These are phyloP conservation scores for Fraxinus latifolia DNA, from an alignment of 305 asterid genomes.

Conservation along the genomic window DNA sequence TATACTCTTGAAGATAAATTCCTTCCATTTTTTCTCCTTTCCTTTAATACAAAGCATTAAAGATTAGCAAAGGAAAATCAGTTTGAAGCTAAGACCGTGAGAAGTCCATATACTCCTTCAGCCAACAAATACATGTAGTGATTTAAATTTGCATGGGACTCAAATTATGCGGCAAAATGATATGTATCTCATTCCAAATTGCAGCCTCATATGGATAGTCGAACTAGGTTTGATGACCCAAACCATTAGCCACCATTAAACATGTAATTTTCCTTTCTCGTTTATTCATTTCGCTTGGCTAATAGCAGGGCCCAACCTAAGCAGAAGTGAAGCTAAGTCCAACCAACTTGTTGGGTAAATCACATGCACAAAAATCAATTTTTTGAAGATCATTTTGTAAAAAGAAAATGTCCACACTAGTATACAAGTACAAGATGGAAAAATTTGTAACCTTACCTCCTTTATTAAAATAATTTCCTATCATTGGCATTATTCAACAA, in stretches of 20 bases:
- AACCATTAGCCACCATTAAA: not conserved
- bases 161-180: not conserved
- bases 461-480: not conserved
- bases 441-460: not conserved
- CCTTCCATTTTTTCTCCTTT: not conserved
- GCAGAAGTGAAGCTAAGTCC: not conserved
- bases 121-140: not conserved
- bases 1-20: not conserved
- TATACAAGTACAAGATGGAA: not conserved
- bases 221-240: not conserved
- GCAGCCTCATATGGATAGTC: not conserved
- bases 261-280: not conserved
- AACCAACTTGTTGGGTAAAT: not conserved
- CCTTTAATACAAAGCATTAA: not conserved
- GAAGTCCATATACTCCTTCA: not conserved
- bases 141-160: not conserved
- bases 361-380: not conserved
- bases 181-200: not conserved
- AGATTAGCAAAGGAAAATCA: conserved; percentile 1
- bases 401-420: not conserved
- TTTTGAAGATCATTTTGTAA: not conserved
- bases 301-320: not conserved
- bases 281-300: not conserved
- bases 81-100: not conserved
- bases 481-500: not conserved